phyloP scores from a whole-genome alignment of 768 basidiomycete genomes.

The Calocera cornea region DNA sequence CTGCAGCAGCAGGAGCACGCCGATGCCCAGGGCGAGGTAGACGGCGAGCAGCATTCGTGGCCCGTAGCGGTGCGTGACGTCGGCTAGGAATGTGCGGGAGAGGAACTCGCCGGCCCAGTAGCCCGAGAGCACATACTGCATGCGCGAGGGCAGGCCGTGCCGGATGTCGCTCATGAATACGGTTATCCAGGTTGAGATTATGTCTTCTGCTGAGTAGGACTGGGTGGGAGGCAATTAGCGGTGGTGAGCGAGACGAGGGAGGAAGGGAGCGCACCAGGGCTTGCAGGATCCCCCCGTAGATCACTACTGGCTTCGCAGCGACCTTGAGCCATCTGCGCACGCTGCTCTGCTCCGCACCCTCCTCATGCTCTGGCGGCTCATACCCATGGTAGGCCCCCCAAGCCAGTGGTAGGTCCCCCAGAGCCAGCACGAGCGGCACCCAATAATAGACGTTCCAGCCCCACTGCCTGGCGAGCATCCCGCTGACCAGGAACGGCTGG shows the following conservation, averaged over 20 bases:
- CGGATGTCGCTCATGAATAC: constrained; percentile 4
- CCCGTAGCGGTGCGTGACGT: background rate
- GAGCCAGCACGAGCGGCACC: background rate
- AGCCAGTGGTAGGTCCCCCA: background rate
- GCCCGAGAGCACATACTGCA: background rate
- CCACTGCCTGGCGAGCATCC: background rate
- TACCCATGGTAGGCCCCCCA: background rate
- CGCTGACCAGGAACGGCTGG: background rate
- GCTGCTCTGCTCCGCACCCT: background rate
- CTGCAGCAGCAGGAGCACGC: background rate
- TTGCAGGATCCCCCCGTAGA: background rate
- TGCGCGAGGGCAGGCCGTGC: background rate
- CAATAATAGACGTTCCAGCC: background rate
- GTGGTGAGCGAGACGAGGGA: no score
- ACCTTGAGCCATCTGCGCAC: background rate
- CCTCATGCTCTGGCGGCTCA: background rate
- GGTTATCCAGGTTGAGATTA: background rate
- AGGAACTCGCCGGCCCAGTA: background rate
- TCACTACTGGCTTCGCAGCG: background rate
- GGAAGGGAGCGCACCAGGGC: background rate
- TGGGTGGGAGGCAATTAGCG: background rate
- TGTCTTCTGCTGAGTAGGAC: background rate
- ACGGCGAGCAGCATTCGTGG: background rate
- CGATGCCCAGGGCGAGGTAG: background rate
- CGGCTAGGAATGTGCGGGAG: background rate